Evolutionary conservation across 805 yeast genomes (phyloP), one percentile per base, ranked within the genome.

Genomic region (Debaryomyces castellii): DNA sequence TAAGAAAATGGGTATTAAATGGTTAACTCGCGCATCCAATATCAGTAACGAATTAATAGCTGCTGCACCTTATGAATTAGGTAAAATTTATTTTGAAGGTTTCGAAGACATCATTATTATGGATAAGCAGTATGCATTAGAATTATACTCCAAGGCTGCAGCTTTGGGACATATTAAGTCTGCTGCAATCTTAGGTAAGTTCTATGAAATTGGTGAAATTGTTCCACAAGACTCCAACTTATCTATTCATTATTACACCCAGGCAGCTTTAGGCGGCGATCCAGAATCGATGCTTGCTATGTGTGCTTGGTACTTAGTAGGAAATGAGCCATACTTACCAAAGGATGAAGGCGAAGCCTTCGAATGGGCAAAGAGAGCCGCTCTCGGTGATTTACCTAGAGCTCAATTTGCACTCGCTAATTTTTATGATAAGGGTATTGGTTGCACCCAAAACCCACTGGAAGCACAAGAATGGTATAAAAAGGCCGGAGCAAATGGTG

Each of bases 261-360:
- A 87, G 51, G 96, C 96, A 0, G 97, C 98, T 0, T 63, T 84
- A 24, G 84, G 84, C 3, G 97, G 96, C 5, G 96, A 94, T 63
- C 78, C 96, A 1, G 83, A 80, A 40, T 85, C 96, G 9, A 94
- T 92, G 96, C 73, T 92, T 58, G 91, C 96, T 1, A 74, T 92
- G 71, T 91, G 97, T 64, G 97, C 97, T 1, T 94, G 98, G 97
- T 94, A 92, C 62, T 73, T 92, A 64, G 85, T 89, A 22, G 99
- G 99, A 0, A 83, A 88, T 27, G 91, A 87, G 27, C 91, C 94
- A n/a, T 80, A 79, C 39, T 75, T 94, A 55, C 84, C 83, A 7
- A 79, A 80, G 51, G 92, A 91, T 63, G 87, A 85, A 44, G 78
- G 70, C 43, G 97, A 91, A 65, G 95, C 97, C 1, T 92, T 85